Evolutionary conservation across 768 basidiomycete species (phyloP), one percentile per base, ranked within the genome.

Genomic region (Melanogaster broomeanus): DNA sequence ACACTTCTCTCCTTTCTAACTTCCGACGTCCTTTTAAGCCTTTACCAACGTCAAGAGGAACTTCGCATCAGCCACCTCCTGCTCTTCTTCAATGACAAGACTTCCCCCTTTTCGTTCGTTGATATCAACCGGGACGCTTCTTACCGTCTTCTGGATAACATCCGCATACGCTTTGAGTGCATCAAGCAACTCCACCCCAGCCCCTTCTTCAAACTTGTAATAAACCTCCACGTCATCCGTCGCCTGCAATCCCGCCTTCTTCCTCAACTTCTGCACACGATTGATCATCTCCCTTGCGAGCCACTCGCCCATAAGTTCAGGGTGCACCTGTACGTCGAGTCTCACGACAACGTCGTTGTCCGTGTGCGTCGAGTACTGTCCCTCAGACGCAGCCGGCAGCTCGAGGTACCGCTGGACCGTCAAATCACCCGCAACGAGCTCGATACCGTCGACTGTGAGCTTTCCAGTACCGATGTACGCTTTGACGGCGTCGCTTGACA

Each of bases 311-410:
- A 87, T 83, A 39, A 98, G 80, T 56, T 98, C 93, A 0, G 88
- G 80, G 61, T 97, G 90, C 41, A 88, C 80, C 66, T 88, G 84
- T 48, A 93, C 83, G 70, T 99, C 97, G 35, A 99, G 83, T 42
- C 96, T 80, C 55, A 98, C 81, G 43, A 97, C 95, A 45, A 98
- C 94, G 60, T 98, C 94, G 62, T 88, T 90, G 72, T 98, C 92
- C 19, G 93, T 93, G 56, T 94, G 86, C 25, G 89, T 92, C 37
- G 85, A 84, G 58, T 82, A 88, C 57, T 86, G 84, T 42, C 78
- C 81, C 61, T 84, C 79, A 11, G 75, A 72, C 2, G 74, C 68
- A 2, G 84, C 56, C 1, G 84, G 87, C 1, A 91, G 74, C 61
- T 96, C 93, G 56, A 98, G 87, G 70, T 90, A 96, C 3, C 96